Conservation (phyloP, 176 grass and related monocot species). For the Oryza longistaminata region DNA sequence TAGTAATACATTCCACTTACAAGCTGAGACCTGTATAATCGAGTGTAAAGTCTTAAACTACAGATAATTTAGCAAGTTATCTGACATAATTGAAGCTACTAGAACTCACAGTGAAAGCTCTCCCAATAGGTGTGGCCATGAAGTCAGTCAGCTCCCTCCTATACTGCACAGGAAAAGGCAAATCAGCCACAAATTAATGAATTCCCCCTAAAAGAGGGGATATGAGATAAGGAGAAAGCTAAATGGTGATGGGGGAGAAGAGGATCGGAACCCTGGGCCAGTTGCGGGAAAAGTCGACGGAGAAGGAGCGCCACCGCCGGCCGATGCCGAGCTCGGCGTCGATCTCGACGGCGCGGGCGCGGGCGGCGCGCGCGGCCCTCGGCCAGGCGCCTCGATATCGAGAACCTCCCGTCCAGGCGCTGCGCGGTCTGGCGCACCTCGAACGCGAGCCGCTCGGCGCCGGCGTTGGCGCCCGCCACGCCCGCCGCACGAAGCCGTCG, state of each 20-base stretch:
- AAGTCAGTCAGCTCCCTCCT: conserved; percentile 65
- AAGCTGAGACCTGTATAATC: background rate
- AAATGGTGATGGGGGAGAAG: background rate
- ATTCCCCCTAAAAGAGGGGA: no score
- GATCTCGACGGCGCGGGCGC: conserved; percentile 58
- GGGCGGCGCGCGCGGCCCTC: conserved; percentile 63
- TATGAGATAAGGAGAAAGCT: no score
- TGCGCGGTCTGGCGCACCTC: conserved; percentile 65
- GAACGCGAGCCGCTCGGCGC: conserved; percentile 71
- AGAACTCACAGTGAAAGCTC: conserved; percentile 72
- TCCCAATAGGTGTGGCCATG: conserved; percentile 68
- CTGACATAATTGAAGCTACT: background rate
- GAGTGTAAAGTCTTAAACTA: background rate
- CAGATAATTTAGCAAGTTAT: background rate
- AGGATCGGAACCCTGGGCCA: conserved; percentile 74
- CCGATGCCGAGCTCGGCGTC: conserved; percentile 82
- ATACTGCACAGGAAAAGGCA: conserved; percentile 63
- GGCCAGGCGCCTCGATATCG: conserved; percentile 59
- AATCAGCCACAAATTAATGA: conserved; percentile 24
- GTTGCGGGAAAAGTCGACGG: conserved; percentile 84
- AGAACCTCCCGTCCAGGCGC: conserved; percentile 55
- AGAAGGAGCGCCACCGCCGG: conserved; percentile 75
- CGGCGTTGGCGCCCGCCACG: conserved; percentile 86
- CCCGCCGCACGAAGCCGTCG: conserved; percentile 63
- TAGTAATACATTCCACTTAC: background rate